phyloP scores from a whole-genome alignment of 257 asterid genomes.

The Solanum phureja region DNA sequence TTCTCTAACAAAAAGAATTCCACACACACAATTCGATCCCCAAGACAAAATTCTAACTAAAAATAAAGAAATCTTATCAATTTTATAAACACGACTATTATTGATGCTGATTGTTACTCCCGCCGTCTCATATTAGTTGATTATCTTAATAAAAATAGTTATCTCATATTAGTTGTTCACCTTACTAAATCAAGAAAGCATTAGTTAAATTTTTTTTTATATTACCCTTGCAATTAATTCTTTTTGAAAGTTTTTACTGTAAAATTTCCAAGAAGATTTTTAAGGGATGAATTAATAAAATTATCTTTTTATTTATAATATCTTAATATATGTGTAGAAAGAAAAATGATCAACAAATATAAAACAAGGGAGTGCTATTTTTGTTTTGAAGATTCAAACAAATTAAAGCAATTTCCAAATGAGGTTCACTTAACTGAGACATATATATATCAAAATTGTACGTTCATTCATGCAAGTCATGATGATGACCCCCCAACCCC shows the following conservation, averaged over 20 bases:
- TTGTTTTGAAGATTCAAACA: not conserved
- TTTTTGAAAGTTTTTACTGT: no score
- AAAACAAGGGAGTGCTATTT: not conserved
- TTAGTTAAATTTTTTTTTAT: no score
- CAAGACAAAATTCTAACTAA: not conserved
- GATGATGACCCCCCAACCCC: not conserved
- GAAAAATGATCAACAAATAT: no score
- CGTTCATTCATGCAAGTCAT: not conserved
- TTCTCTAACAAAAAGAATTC: not conserved
- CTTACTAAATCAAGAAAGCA: not conserved
- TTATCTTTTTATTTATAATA: no score
- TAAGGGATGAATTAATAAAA: rapidly evolving
- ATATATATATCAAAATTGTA: not conserved
- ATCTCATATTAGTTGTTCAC: no score
- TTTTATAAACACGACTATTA: not conserved
- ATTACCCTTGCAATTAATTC: not conserved
- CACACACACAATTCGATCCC: not conserved
- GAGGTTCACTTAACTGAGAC: not conserved
- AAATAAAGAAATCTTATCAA: not conserved
- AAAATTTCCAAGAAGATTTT: no score
- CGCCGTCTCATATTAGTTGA: no score
- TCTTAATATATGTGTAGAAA: no score
- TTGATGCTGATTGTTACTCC: not conserved
- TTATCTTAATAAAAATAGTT: no score
- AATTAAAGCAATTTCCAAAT: not conserved